A percentile compares a stretch with the other conserved stretches of the same genome.
Evolutionary conservation across 257 asterid genomes (phyloP).

Genomic region (Nicotiana knightiana): DNA sequence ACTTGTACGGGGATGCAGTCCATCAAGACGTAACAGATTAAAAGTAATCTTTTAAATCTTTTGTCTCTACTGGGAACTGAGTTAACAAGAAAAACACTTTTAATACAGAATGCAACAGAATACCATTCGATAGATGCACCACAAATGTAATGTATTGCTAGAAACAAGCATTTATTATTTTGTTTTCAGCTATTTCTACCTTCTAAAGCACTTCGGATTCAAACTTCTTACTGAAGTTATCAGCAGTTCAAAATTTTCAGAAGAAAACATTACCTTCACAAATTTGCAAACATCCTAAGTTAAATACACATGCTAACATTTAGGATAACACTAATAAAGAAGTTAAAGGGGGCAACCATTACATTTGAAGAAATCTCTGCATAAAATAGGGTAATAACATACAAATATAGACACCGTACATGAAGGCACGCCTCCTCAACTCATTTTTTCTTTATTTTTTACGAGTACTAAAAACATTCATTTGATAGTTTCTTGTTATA

Average conservation of each 20-base stretch:
- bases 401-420: not conserved
- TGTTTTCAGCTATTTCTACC: not conserved
- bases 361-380: not conserved
- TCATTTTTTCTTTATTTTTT: not conserved
- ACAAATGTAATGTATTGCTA: not conserved
- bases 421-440: not conserved
- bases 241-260: not conserved
- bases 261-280: not conserved
- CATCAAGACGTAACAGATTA: not conserved
- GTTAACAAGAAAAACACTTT: not conserved
- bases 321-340: not conserved
- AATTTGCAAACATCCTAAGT: not conserved
- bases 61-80: not conserved
- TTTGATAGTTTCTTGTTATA: slow-evolving; percentile 2
- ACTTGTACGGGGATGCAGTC: not conserved
- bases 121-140: not conserved
- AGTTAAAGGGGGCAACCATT: not conserved
- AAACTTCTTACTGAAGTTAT: not conserved
- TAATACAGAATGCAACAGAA: not conserved
- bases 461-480: not conserved
- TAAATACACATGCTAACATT: not conserved
- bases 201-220: not conserved
- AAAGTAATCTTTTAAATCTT: not conserved
- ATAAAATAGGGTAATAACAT: not conserved
- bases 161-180: not conserved